Percentiles rank a stretch among this genome's conserved stretches.
These are phyloP conservation scores for Hordeum pubiflorum DNA, from an alignment of 202 grass and related monocot genomes.

Conservation along the genomic window DNA sequence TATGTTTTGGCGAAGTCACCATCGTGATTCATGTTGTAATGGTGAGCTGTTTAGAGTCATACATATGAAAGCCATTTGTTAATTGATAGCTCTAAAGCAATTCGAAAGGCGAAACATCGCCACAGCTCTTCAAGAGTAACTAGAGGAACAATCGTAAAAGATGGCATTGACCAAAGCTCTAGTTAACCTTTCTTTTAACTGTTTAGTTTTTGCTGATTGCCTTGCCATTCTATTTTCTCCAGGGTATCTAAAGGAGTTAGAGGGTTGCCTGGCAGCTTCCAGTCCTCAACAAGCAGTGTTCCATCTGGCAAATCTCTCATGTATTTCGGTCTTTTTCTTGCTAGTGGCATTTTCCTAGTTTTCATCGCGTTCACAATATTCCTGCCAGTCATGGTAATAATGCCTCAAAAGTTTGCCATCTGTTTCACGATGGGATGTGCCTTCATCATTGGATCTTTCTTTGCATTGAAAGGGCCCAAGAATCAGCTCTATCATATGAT, in stretches of 20 bases:
- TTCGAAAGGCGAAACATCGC: neutral
- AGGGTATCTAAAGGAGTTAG: conserved; percentile 84
- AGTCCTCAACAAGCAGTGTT: conserved; percentile 72
- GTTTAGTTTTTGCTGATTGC: neutral
- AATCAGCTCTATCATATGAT: conserved; percentile 93
- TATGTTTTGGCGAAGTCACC: neutral
- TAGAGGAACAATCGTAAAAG: neutral
- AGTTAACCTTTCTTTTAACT: neutral
- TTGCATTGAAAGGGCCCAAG: conserved; percentile 83
- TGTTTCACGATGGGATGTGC: conserved; percentile 91
- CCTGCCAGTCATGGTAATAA: conserved; percentile 86
- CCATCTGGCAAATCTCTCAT: conserved; percentile 76
- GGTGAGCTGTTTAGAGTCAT: neutral
- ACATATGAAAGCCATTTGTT: neutral
- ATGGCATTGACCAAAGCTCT: neutral
- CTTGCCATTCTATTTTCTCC: conserved; percentile 29
- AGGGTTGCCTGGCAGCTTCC: conserved; percentile 70
- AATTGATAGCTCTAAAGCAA: neutral
- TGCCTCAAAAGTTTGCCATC: conserved; percentile 92
- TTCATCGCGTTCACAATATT: conserved; percentile 96
- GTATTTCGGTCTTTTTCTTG: conserved; percentile 88
- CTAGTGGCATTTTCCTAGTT: conserved; percentile 77
- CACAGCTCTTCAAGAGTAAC: neutral
- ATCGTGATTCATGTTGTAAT: conserved; percentile 4
- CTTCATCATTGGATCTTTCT: conserved; percentile 91